Evolutionary conservation across 2,329 filamentous ascomycete genomes (phyloP), one percentile per base, ranked within the genome.

Genomic region (Neoscytalidium dimidiatum): DNA sequence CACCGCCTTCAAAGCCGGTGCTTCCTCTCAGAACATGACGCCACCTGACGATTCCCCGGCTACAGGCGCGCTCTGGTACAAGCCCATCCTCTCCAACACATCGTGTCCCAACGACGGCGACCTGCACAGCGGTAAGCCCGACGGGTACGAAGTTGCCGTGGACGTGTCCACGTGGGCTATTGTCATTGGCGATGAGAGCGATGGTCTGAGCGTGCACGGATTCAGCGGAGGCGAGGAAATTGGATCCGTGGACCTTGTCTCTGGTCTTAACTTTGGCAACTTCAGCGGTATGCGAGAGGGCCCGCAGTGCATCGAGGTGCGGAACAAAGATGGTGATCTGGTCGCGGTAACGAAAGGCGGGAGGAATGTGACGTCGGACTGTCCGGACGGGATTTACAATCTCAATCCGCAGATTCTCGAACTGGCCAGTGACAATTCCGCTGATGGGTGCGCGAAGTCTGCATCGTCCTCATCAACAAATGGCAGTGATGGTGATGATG

Each of bases 1-100:
- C 67, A 46, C 60, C 6, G 76, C 76, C 19, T 79, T 70, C 71
- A 78, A 77, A 62, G 35, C 62, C 49, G 70, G 70, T 53, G 26
- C 11, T 9, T 3, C 28, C 8, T 17, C 58, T 3, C 3, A 4
- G 19, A 4, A 28, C 9, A 62, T 62, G 58, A 19, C 58, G 44
- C 58, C 58, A 0, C 1, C 31, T 44, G 9, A 1, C 58, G 1
- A 38, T 14, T 9, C 56, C n/a, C 1, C 7, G 19, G 58, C n/a
- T 44, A 33, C 28, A 13, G 58, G 58, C 29, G 28, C 58, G 19
- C 29, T 62, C 11, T 62, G 58, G 58, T 51, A 23, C 58, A 49
- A 62, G 58, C 38, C 44, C 2, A 38, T 51, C 44, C 44, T 51
- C 9, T 13, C 31, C 7, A 14, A 7, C 19, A 62, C 58, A 13